These are phyloP conservation scores for Cystobasidium tubakii DNA, from an alignment of 768 basidiomycete genomes.

Conservation along the genomic window DNA sequence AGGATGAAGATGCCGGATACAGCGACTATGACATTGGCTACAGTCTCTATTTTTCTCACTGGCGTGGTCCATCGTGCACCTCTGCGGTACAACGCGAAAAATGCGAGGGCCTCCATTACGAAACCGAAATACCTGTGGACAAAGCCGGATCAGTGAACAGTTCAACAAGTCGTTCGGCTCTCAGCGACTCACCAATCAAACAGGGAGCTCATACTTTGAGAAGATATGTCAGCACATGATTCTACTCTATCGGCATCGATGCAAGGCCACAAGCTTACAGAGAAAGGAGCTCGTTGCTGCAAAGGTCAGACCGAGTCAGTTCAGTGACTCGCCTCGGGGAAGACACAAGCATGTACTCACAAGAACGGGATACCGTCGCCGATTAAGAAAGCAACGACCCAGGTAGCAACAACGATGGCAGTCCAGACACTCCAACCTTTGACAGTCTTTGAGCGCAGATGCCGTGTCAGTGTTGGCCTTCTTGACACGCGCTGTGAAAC, in stretches of 20 bases:
- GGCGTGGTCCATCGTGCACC: constrained; percentile 8
- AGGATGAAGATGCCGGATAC: constrained; percentile 43
- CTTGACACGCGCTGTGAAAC: background rate
- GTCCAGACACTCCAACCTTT: constrained; percentile 44
- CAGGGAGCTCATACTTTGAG: constrained; percentile 35
- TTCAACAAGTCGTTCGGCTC: no score
- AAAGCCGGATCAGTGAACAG: no score
- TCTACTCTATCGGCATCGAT: no score
- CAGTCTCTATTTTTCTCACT: constrained; percentile 12
- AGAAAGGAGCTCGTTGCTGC: constrained; percentile 10
- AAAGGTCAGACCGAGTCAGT: background rate
- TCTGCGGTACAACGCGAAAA: constrained; percentile 38
- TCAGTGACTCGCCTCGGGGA: background rate
- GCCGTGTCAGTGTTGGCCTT: no score
- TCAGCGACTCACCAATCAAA: constrained; percentile 36
- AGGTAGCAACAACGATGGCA: constrained; percentile 40
- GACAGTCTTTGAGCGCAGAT: constrained; percentile 30
- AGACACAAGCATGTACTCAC: constrained; percentile 16
- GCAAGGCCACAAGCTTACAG: background rate
- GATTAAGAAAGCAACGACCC: constrained; percentile 41
- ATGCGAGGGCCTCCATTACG: constrained; percentile 43
- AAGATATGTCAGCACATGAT: constrained; percentile 8
- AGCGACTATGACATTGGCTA: constrained; percentile 12
- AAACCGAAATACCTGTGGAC: constrained; percentile 41
- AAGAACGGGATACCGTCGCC: constrained; percentile 44